Percentiles rank a stretch among this genome's conserved stretches.
These are phyloP conservation scores for Pseudogymnoascus sp. DNA, from an alignment of 2,329 filamentous ascomycete species.

Conservation along the genomic window DNA sequence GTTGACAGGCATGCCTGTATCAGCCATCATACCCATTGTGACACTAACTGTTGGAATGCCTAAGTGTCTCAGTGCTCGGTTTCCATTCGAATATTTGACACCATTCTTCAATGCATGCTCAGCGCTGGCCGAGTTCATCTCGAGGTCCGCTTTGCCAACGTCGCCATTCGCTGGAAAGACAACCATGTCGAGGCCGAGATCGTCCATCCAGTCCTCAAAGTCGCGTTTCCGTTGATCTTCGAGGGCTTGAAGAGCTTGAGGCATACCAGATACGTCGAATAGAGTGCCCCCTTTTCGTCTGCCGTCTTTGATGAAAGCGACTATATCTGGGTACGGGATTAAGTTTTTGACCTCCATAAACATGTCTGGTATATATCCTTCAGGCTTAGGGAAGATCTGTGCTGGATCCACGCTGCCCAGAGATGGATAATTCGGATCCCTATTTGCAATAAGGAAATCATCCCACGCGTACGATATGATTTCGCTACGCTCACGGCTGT, in stretches of 20 bases:
- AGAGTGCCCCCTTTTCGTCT: conserved; percentile 22
- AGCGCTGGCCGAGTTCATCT: conserved; percentile 30
- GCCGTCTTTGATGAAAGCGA: background rate
- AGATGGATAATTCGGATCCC: conserved; percentile 1
- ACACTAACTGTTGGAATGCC: conserved; percentile 48
- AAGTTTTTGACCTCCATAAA: background rate
- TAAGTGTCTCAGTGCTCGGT: conserved; percentile 45
- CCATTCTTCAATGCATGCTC: conserved; percentile 41
- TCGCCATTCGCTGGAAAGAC: conserved; percentile 46
- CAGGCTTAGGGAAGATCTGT: conserved; percentile 15
- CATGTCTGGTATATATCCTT: conserved; percentile 8
- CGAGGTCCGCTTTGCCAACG: conserved; percentile 41
- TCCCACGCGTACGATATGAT: conserved; percentile 15
- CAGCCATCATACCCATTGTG: conserved; percentile 40
- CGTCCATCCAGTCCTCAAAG: conserved; percentile 46
- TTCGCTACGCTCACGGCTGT: conserved; percentile 9
- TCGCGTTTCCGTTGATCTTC: conserved; percentile 42
- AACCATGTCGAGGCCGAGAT: conserved; percentile 35
- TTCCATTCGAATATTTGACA: conserved; percentile 47
- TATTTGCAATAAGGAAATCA: conserved; percentile 13
- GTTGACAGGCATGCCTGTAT: conserved; percentile 44
- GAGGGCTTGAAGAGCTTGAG: conserved; percentile 36
- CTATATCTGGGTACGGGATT: background rate
- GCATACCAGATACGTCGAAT: conserved; percentile 37
- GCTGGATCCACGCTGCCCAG: conserved; percentile 17